phyloP scores from a whole-genome alignment of 306 rosid species.

The Sophora flavescens region DNA sequence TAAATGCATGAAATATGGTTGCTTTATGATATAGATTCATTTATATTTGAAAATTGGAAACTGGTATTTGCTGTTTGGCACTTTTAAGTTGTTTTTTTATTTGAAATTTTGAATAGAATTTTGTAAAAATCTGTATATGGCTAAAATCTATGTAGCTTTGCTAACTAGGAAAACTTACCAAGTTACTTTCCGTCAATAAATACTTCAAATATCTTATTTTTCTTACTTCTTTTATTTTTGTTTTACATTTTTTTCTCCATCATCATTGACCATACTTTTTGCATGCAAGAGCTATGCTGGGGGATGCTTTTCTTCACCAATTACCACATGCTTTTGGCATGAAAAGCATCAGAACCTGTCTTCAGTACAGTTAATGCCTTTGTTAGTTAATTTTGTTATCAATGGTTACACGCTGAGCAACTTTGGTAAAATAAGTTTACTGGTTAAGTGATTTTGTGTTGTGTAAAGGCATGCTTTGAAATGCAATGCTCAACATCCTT shows the following conservation, averaged over 20 bases:
- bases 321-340: conserved; percentile 97
- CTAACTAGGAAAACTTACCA: conserved; percentile 26
- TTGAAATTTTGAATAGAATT: conserved; percentile 9
- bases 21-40: neutral
- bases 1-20: conserved; percentile 16
- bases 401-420: neutral
- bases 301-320: conserved; percentile 98
- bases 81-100: neutral
- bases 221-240: conserved; percentile 8
- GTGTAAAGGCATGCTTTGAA: neutral
- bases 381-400: conserved; percentile 11
- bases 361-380: conserved; percentile 25
- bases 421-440: neutral
- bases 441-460: neutral
- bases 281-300: conserved; percentile 99
- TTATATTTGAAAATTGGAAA: neutral
- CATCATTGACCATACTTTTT: conserved; percentile 38
- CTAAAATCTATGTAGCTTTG: conserved; percentile 9
- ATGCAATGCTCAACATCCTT: neutral
- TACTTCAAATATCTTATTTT: neutral
- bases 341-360: conserved; percentile 36
- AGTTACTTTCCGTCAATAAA: conserved; percentile 24
- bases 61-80: neutral
- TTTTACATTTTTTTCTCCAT: conserved; percentile 32
- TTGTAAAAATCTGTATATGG: neutral